Conservation (phyloP, 2,329 filamentous ascomycete genomes). For the Diaporthe eres region DNA sequence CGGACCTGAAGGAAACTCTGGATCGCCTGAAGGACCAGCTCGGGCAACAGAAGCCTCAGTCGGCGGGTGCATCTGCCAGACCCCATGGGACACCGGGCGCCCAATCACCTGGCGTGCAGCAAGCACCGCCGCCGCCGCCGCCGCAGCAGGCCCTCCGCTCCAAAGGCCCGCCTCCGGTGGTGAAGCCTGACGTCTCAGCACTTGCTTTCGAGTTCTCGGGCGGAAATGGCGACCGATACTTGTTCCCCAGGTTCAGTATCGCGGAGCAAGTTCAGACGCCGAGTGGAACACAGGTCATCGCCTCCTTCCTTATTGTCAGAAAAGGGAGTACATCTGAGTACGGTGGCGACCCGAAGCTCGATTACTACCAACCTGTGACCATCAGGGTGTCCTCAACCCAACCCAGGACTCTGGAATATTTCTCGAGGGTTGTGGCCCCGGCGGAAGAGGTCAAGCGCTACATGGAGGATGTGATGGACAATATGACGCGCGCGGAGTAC, state of each 20-base stretch:
- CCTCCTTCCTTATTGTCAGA: slow-evolving; percentile 83
- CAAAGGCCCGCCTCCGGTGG: slow-evolving; percentile 68
- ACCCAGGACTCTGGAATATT: slow-evolving; percentile 71
- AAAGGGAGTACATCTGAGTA: slow-evolving; percentile 78
- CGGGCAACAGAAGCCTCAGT: slow-evolving; percentile 50
- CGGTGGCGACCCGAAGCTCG: slow-evolving; percentile 72
- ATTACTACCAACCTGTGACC: slow-evolving; percentile 84
- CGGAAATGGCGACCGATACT: slow-evolving; percentile 79
- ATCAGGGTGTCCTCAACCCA: slow-evolving; percentile 70
- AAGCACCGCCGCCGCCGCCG: slow-evolving; percentile 41
- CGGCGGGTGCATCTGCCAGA: slow-evolving; percentile 42
- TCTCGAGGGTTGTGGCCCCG: slow-evolving; percentile 73
- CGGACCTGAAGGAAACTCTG: slow-evolving; percentile 67
- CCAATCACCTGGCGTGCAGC: slow-evolving; percentile 29
- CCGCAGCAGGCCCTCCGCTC: slow-evolving; percentile 70
- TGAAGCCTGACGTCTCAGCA: slow-evolving; percentile 74
- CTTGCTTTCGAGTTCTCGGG: slow-evolving; percentile 78
- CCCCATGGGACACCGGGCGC: slow-evolving; percentile 43
- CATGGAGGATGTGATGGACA: slow-evolving; percentile 80
- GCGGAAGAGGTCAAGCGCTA: slow-evolving; percentile 74
- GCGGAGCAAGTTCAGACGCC: slow-evolving; percentile 73
- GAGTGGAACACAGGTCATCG: slow-evolving; percentile 73
- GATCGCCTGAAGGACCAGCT: slow-evolving; percentile 63
- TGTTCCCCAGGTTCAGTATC: slow-evolving; percentile 85
- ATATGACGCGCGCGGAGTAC: slow-evolving; percentile 77